phyloP scores from a whole-genome alignment of 2,329 filamentous ascomycete species.

The Aspergillus uvarum region DNA sequence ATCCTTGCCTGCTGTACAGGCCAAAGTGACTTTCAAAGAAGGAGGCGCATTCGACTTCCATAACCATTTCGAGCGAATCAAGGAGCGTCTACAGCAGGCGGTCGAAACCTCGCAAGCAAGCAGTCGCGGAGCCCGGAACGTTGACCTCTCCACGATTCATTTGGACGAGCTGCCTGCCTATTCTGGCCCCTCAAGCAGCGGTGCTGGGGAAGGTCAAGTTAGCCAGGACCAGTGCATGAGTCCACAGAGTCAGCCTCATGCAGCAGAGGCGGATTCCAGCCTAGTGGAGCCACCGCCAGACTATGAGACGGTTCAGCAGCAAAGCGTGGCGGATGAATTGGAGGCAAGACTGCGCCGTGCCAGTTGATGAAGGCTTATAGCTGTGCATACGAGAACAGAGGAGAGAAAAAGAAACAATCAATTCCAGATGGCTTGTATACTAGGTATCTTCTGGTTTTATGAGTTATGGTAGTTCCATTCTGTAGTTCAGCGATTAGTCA shows the following conservation, averaged over 20 bases:
- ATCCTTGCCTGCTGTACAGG: constrained; percentile 68
- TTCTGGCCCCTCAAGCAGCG: constrained; percentile 57
- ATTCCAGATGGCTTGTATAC: not conserved
- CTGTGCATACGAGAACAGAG: not conserved
- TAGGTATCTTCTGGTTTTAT: constrained; percentile 10
- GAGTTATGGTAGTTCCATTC: not conserved
- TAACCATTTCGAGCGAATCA: constrained; percentile 76
- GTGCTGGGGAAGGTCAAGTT: constrained; percentile 4
- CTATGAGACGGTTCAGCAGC: constrained; percentile 87
- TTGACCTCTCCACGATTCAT: constrained; percentile 65
- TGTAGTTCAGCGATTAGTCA: constrained; percentile 4
- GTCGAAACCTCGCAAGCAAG: constrained; percentile 56
- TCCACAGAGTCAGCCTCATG: constrained; percentile 22
- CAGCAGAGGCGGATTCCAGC: constrained; percentile 37
- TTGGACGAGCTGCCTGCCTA: constrained; percentile 88
- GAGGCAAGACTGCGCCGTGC: constrained; percentile 55
- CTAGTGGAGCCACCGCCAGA: constrained; percentile 77
- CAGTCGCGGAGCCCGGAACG: constrained; percentile 45
- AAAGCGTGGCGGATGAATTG: constrained; percentile 71
- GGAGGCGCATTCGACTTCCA: constrained; percentile 94
- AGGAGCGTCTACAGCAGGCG: constrained; percentile 78
- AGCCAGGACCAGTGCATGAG: constrained; percentile 11
- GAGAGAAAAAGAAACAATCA: not conserved
- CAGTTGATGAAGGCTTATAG: constrained; percentile 21
- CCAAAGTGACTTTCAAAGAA: constrained; percentile 88